A percentile compares a stretch with the other conserved stretches of the same genome.
phyloP scores from a whole-genome alignment of 2,329 filamentous ascomycete species.

The Monosporascus sp. region DNA sequence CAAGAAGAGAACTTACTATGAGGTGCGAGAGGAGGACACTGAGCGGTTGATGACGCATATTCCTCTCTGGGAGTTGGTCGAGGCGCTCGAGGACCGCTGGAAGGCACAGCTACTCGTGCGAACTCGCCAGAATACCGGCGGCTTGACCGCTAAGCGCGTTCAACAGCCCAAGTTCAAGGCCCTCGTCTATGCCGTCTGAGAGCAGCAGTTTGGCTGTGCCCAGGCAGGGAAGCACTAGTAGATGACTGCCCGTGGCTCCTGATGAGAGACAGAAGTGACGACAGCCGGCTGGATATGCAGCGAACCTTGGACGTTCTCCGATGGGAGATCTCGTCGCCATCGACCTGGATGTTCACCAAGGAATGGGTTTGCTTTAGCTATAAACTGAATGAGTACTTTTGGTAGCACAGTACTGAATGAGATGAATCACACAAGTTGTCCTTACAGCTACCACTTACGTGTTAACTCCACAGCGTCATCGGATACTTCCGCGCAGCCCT shows the following conservation, averaged over 20 bases:
- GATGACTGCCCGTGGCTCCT: neutral
- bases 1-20: slow-evolving; percentile 10
- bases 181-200: neutral
- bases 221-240: neutral
- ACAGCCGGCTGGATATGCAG: too few relatives aligned
- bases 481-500: too few relatives aligned
- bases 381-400: too few relatives aligned
- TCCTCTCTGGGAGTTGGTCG: neutral
- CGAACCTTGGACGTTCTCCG: too few relatives aligned
- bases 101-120: neutral
- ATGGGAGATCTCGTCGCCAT: too few relatives aligned
- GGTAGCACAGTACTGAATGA: too few relatives aligned
- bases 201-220: neutral
- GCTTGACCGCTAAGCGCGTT: neutral
- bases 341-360: too few relatives aligned
- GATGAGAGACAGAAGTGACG: too few relatives aligned
- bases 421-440: too few relatives aligned
- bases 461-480: too few relatives aligned
- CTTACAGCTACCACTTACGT: too few relatives aligned
- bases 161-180: neutral
- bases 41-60: neutral
- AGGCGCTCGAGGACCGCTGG: neutral
- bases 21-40: slow-evolving; percentile 7
- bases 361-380: too few relatives aligned
- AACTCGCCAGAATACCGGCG: neutral